Percentiles rank a stretch among this genome's conserved stretches.
phyloP scores from a whole-genome alignment of 257 asterid genomes.

The Solanum okadae region DNA sequence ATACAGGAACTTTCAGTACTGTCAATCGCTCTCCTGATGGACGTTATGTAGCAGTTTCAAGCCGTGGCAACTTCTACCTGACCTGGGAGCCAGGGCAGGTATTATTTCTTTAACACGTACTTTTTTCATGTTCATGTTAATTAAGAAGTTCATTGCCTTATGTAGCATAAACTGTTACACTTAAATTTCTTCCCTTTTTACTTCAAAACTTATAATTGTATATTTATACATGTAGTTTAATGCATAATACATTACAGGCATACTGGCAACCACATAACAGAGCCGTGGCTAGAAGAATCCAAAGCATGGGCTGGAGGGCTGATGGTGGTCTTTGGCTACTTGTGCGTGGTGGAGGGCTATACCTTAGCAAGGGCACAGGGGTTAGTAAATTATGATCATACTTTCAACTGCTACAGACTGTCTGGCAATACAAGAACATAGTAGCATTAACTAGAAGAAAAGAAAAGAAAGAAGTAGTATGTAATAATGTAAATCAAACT shows the following conservation, averaged over 20 bases:
- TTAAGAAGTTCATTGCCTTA: not conserved
- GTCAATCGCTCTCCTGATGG: conserved; percentile 97
- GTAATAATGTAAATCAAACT: not conserved
- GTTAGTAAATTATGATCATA: conserved; percentile 27
- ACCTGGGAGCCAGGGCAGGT: conserved; percentile 99
- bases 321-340: conserved; percentile 99
- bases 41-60: conserved; percentile 93
- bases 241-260: conserved; percentile 41
- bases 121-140: not conserved
- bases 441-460: not conserved
- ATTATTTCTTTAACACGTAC: conserved; percentile 5
- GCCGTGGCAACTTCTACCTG: conserved; percentile 97
- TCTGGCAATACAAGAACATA: not conserved
- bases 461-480: not conserved
- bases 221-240: not conserved
- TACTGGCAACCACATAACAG: conserved; percentile 98
- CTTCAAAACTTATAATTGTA: not conserved
- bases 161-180: not conserved
- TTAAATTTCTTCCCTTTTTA: not conserved
- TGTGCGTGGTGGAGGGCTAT: conserved; percentile 96
- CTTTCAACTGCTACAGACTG: not conserved
- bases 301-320: conserved; percentile 98
- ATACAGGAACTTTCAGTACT: conserved; percentile 86
- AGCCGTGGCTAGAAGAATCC: conserved; percentile 90
- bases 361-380: conserved; percentile 95